Percentiles rank a stretch among this genome's conserved stretches.
Conservation (phyloP, 441 rosid species). For the Bruguiera hainesii region DNA sequence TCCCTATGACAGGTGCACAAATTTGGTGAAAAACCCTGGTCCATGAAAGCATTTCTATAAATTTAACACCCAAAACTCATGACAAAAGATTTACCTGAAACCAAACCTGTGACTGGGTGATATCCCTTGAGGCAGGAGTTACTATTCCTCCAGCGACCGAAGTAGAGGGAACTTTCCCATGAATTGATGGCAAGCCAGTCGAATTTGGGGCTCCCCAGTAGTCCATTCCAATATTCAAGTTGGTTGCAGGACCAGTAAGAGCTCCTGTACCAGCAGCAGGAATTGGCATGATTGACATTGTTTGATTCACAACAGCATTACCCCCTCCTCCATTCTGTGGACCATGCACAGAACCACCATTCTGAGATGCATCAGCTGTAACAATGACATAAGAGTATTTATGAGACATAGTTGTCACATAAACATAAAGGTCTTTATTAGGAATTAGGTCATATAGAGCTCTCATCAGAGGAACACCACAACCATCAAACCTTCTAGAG, state of each 20-base stretch:
- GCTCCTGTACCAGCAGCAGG: slow-evolving; percentile 47
- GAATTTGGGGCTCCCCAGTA: slow-evolving; percentile 82
- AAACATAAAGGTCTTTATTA: not conserved
- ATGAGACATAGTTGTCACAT: not conserved
- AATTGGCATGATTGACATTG: slow-evolving; percentile 45
- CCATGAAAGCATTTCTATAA: not conserved
- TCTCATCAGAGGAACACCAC: slow-evolving; percentile 8
- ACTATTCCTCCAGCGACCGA: slow-evolving; percentile 66
- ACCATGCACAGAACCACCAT: slow-evolving; percentile 61
- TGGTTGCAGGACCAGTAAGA: slow-evolving; percentile 73
- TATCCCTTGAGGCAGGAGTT: slow-evolving; percentile 61
- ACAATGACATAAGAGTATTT: slow-evolving; percentile 17
- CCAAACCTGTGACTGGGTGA: slow-evolving; percentile 74
- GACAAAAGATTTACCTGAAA: slow-evolving; percentile 49
- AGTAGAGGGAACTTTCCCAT: slow-evolving; percentile 66
- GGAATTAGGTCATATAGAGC: not conserved
- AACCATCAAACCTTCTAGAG: slow-evolving; percentile 53
- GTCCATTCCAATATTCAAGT: slow-evolving; percentile 94
- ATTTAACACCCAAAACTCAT: not conserved
- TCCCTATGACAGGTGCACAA: too few species aligned
- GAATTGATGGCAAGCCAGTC: slow-evolving; percentile 54
- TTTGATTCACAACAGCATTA: slow-evolving; percentile 45
- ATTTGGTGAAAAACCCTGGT: too few species aligned
- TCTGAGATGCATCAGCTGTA: slow-evolving; percentile 67
- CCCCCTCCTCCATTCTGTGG: slow-evolving; percentile 62